Evolutionary conservation across 164 flowering plant species (phyloP), one percentile per base, ranked within the genome.

Genomic region (Chimonanthus praecox): DNA sequence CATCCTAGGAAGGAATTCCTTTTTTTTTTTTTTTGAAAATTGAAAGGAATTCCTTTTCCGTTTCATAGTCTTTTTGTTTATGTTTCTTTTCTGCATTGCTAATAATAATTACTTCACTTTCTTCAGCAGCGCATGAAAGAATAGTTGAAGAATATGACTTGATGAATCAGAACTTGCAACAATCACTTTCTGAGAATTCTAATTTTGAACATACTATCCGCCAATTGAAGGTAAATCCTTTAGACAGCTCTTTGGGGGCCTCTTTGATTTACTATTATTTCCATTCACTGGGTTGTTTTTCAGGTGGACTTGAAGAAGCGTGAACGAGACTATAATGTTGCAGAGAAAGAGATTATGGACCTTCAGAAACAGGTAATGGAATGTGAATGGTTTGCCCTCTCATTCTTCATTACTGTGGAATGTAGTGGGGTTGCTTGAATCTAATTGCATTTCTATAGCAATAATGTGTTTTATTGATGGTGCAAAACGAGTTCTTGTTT

Each of bases 251-350:
- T 33, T 33, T 1, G 33, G 33, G 33, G 18, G n/a, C 47, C 62
- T 7, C 4, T 47, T 45, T 62, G 67, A 21, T 51, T 71, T 33
- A 1, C 18, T 7, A 11, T 48, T 48, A 46, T 50, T 77, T 58
- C 54, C 54, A 9, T 48, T 61, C 18, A 49, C 20, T 9, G 3
- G 6, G 72, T 73, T 77, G 18, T 68, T 69, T 61, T 48, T 11
- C 82, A 94, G 97, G 98, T 89, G 66, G 94, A 86, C 45, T 74
- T 95, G 75, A 89, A 83, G 84, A 88, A 85, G 83, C 88, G 75
- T 46, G 92, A 92, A 67, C 94, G 97, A 49, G 97, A 90, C 43
- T 82, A 82, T 75, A 71, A n/a, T 69, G 48, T 82, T 73, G 86
- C 92, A 10, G 89, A 87, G 77, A 89, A 86, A 73, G 98, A 93